A percentile compares a stretch with the other conserved stretches of the same genome.
phyloP scores from a whole-genome alignment of 352 stramenopile genomes.

The Phytophthora ohioensis region DNA sequence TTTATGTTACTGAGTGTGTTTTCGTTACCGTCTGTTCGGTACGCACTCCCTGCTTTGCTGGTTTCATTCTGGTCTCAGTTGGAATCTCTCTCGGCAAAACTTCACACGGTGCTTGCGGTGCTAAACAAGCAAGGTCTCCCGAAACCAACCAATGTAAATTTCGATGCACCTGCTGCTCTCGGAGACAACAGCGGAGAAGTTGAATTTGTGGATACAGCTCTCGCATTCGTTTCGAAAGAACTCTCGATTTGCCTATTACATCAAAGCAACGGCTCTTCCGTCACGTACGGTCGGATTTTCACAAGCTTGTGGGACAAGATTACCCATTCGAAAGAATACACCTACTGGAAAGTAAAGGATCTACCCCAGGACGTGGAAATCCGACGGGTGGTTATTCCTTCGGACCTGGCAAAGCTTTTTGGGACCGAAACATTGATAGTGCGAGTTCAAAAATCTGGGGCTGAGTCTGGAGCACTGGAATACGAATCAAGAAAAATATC shows the following conservation, averaged over 20 bases:
- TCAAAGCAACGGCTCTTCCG: slow-evolving; percentile 2
- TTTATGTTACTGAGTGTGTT: slow-evolving; percentile 76
- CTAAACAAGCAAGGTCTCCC: slow-evolving; percentile 22
- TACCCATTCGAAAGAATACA: slow-evolving; percentile 29
- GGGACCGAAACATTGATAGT: slow-evolving; percentile 56
- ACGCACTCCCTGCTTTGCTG: slow-evolving; percentile 48
- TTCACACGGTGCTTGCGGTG: slow-evolving; percentile 22
- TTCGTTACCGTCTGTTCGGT: slow-evolving; percentile 70
- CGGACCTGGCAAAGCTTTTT: slow-evolving; percentile 56
- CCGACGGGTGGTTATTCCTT: slow-evolving; percentile 47
- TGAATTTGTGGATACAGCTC: slow-evolving; percentile 32
- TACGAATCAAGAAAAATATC: slow-evolving; percentile 43
- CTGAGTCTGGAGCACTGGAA: slow-evolving; percentile 17
- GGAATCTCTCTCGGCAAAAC: slow-evolving; percentile 44
- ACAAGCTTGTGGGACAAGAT: slow-evolving; percentile 57
- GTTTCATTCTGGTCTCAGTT: slow-evolving; percentile 58
- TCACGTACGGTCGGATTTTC: slow-evolving; percentile 50
- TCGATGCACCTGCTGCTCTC: not conserved
- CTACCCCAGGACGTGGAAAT: slow-evolving; percentile 36
- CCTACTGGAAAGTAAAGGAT: slow-evolving; percentile 47
- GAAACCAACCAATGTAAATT: not conserved
- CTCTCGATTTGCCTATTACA: slow-evolving; percentile 40
- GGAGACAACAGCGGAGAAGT: not conserved
- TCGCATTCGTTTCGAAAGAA: slow-evolving; percentile 47
- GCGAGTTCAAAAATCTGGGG: slow-evolving; percentile 25